Evolutionary conservation across 2,329 filamentous ascomycete genomes (phyloP), one percentile per base, ranked within the genome.

Genomic region (Alternaria angustiovoidea): DNA sequence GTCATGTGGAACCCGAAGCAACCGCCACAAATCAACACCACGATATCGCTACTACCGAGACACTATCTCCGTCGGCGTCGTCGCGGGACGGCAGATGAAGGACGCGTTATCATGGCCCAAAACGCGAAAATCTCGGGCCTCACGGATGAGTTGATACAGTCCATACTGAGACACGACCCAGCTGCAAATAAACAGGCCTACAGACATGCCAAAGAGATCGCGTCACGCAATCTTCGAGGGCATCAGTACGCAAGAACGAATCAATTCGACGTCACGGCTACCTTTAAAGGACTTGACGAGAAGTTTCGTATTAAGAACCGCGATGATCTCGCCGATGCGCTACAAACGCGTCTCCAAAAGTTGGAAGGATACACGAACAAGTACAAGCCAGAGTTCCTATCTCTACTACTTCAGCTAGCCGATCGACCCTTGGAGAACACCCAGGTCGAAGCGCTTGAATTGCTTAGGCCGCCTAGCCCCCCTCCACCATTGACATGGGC

Each of bases 301-400:
- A 93, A 94, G 69, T 95, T 97, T 69, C 86, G 88, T 32, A 85
- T 98, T 54, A 85, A 92, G 48, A 89, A 91, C 72, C 88, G 91
- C 63, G 94, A 97, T 69, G 88, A 87, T 39, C 81, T 97, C 26
- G 92, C 93, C 12, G 89, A 94, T 74, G 89, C 88, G 6, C 80
- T 93, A 36, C 80, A 82, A 39, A 72, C 75, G 43, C 84, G 91
- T 36, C 77, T 93, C 14, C 80, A 85, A 39, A 86, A 88, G 61
- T 78, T 97, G 20, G 80, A 84, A 11, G 72, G 79, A 32, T 75
- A 79, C 14, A 81, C 79, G 36, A 84, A 84, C 43, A 88, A 88
- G 78, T 94, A 88, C 86, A 87, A 88, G 6, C 93, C 94, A 0
- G 95, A 98, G 68, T 84, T 91, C 14, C 81, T 98, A 14, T 89